Base-by-base conservation (phyloP, 2,329 filamentous ascomycete genomes). In the Botrytis galanthina region DNA sequence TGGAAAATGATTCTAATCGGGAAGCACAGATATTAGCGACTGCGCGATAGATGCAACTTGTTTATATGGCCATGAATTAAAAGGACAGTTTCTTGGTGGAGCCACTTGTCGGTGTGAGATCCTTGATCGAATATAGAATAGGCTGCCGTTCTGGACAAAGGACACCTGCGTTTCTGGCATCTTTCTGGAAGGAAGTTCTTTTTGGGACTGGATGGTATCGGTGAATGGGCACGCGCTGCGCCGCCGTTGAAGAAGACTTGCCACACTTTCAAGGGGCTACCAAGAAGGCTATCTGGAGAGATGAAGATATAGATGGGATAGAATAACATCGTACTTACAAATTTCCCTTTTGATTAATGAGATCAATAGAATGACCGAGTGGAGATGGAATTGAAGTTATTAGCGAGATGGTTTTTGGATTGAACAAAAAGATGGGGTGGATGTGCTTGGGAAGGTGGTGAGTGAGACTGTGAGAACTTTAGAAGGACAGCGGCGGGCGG, bases 301-400 rank as follows among this genome's bases (percentile, higher is more conserved):
- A 63, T 42, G 44, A 66, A 48, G 48, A 44, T 37, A 68, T 73
- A 32, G 62, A 32, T 68, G 48, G 39, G 42, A 73, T 39, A 62
- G 39, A 48, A 73, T 62, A 70, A 67, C 71, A 57, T 61, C 48
- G 51, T 73, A 75, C 79, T 80, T 78, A 80, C 79, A 78, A 29
- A 73, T 64, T 77, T 74, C 72, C 70, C 70, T 42, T 54, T 54
- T 66, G 51, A 42, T 42, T 54, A 35, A 73, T 73, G 61, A 74
- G 75, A 77, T 78, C 78, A 73, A 76, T 54, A 72, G 64, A 75
- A 76, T 76, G 77, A 78, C 77, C 79, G 71, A 74, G 75, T 77
- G 76, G 77, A 80, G 79, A 78, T 79, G 73, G 75, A 77, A 54
- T 64, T 71, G 69, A 71, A 64, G 61, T 64, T 71, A 46, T 71